Conservation (phyloP, 2,329 filamentous ascomycete species). For the Fusarium sp. region DNA sequence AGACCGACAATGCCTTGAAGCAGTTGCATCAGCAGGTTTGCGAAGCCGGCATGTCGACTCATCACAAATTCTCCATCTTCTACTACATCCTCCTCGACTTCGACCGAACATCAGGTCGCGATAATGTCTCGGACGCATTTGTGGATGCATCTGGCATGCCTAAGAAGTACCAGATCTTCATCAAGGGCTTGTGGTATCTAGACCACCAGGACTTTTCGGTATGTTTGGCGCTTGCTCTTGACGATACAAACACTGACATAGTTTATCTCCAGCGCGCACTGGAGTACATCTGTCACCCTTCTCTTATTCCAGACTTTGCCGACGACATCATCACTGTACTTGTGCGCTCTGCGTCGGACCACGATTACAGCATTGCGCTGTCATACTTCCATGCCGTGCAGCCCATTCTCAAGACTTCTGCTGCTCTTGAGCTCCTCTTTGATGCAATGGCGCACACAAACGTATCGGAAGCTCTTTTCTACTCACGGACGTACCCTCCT, state of each 20-base stretch:
- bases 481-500: slow-evolving; percentile 74
- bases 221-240: neutral
- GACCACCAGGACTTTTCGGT: slow-evolving; percentile 78
- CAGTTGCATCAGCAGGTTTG: slow-evolving; percentile 78
- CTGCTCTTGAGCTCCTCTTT: slow-evolving; percentile 76
- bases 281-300: slow-evolving; percentile 82
- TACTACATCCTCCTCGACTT: slow-evolving; percentile 88
- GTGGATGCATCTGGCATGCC: slow-evolving; percentile 75
- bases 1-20: slow-evolving; percentile 74
- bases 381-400: slow-evolving; percentile 84
- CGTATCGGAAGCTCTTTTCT: slow-evolving; percentile 79
- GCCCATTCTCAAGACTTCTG: slow-evolving; percentile 75
- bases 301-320: slow-evolving; percentile 82
- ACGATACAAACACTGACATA: neutral
- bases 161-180: slow-evolving; percentile 81
- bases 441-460: slow-evolving; percentile 75
- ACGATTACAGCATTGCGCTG: slow-evolving; percentile 75
- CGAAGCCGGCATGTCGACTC: slow-evolving; percentile 71
- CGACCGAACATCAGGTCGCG: slow-evolving; percentile 65
- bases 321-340: slow-evolving; percentile 83
- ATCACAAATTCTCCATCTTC: slow-evolving; percentile 85
- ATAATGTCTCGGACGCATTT: slow-evolving; percentile 68
- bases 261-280: slow-evolving; percentile 67
- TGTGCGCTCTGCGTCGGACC: slow-evolving; percentile 69
- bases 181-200: slow-evolving; percentile 85